phyloP scores from a whole-genome alignment of 164 flowering plant genomes.

The Tetracentron sinense region DNA sequence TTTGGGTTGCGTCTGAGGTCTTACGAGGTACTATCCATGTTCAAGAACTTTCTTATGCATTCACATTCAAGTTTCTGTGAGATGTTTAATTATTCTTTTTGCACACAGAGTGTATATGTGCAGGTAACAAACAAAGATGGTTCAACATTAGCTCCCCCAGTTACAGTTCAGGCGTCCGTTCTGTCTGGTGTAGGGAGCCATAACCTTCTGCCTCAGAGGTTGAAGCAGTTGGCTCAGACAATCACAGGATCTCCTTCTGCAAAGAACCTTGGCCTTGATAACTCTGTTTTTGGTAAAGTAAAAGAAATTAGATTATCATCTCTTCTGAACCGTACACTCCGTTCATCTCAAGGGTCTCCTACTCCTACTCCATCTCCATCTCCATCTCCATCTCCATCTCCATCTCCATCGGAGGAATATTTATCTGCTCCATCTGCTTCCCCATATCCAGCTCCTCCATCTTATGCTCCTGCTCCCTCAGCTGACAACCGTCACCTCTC shows the following conservation, averaged over 20 bases:
- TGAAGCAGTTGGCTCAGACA: slow-evolving; percentile 64
- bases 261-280: slow-evolving; percentile 72
- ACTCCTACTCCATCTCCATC: slow-evolving; percentile 52
- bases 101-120: slow-evolving; percentile 49
- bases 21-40: slow-evolving; percentile 49
- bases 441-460: slow-evolving; percentile 20
- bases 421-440: slow-evolving; percentile 11
- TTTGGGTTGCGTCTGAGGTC: slow-evolving; percentile 51
- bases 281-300: slow-evolving; percentile 70
- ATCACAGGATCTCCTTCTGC: slow-evolving; percentile 41
- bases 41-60: neutral
- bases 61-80: neutral
- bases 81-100: slow-evolving; percentile 12
- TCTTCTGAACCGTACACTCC: slow-evolving; percentile 39
- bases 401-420: slow-evolving; percentile 11
- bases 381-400: slow-evolving; percentile 24
- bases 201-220: slow-evolving; percentile 48
- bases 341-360: slow-evolving; percentile 32
- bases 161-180: slow-evolving; percentile 61
- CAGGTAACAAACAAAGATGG: slow-evolving; percentile 55
- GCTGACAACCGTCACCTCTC: slow-evolving; percentile 12
- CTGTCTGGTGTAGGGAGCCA: slow-evolving; percentile 41
- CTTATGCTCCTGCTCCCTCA: slow-evolving; percentile 30
- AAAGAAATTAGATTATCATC: slow-evolving; percentile 60
- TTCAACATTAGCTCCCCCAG: slow-evolving; percentile 56